Base-by-base conservation (phyloP, 371 early-diverging fungal species). In the Basidiobolus meristosporus region DNA sequence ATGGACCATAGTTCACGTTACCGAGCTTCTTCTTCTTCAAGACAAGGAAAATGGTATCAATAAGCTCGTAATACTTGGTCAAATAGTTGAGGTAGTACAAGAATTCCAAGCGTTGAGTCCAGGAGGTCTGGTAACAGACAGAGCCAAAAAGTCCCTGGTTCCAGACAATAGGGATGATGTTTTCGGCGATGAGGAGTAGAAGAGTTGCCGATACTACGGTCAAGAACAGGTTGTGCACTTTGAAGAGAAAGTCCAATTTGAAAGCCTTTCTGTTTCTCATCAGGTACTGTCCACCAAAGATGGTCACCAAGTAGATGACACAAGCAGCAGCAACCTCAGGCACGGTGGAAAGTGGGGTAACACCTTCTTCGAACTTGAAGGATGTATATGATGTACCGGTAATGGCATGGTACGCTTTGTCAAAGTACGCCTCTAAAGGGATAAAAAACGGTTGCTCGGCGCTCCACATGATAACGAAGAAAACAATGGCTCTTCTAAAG, bases 61-160 rank as follows among this genome's bases (percentile, higher is more conserved):
- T 43, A 38, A 87, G 62, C 54, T 88, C 89, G 68, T 75, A 82
- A 60, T 76, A 88, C 60, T 88, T 88, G 48, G 75, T 65, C 38
- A 84, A 60, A 51, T 86, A 85, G 62, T 88, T 88, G 40, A 81
- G 62, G 50, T 83, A 85, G 61, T 82, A 86, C 33, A 80, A 51
- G 35, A 77, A 45, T 51, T 79, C 80, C 42, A 85, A 62, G 17
- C 69, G 68, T 52, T 76, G 75, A 45, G 74, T 77, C 73, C 73
- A 83, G 39, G 64, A 59, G 17, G 52, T 47, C 14, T 50, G 51
- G 31, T 60, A 57, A 44, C 77, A 76, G 38, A 76, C 54, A 14
- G 73, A 54, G 5, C 15, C 28, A 7, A n/a, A 31, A 12, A 31
- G 22, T n/a, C 39, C 39, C 7, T 17, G 10, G 12, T 38, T 32